These are phyloP conservation scores for Globisporangium irregulare DNA, from an alignment of 352 stramenopile genomes.

Conservation along the genomic window DNA sequence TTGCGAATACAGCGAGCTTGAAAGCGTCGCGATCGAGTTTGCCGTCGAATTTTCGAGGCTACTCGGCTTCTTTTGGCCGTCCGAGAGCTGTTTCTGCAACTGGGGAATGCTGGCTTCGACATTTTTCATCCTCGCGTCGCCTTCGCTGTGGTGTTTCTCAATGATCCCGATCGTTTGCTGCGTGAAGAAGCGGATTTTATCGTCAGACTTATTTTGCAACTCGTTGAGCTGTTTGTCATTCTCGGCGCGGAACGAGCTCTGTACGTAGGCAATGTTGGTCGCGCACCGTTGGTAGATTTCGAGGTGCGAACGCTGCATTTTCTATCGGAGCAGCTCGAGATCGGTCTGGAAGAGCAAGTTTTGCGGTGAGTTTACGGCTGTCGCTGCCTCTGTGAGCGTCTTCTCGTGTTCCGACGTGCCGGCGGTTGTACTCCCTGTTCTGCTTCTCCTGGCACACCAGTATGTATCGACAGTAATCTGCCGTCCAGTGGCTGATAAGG, in stretches of 20 bases:
- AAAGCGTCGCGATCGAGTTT: constrained; percentile 12
- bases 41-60: constrained; percentile 23
- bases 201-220: constrained; percentile 25
- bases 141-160: constrained; percentile 24
- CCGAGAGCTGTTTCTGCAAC: constrained; percentile 28
- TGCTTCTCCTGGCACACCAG: constrained; percentile 12
- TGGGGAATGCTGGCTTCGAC: constrained; percentile 22
- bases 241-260: constrained; percentile 27
- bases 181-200: constrained; percentile 30
- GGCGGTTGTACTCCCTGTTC: not conserved
- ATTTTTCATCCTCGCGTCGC: constrained; percentile 15
- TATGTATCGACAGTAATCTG: constrained; percentile 17
- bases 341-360: constrained; percentile 30
- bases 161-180: constrained; percentile 27
- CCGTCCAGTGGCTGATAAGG: constrained; percentile 42
- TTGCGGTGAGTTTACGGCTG: not conserved
- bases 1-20: constrained; percentile 5
- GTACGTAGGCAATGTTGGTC: constrained; percentile 29
- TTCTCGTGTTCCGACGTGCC: not conserved
- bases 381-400: not conserved
- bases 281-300: constrained; percentile 30
- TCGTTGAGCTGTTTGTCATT: constrained; percentile 27
- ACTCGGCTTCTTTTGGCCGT: constrained; percentile 20
- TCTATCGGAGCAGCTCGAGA: constrained; percentile 31
- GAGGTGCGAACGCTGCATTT: constrained; percentile 24